These are phyloP conservation scores for Fusarium virguliforme DNA, from an alignment of 2,329 filamentous ascomycete species.

Conservation along the genomic window DNA sequence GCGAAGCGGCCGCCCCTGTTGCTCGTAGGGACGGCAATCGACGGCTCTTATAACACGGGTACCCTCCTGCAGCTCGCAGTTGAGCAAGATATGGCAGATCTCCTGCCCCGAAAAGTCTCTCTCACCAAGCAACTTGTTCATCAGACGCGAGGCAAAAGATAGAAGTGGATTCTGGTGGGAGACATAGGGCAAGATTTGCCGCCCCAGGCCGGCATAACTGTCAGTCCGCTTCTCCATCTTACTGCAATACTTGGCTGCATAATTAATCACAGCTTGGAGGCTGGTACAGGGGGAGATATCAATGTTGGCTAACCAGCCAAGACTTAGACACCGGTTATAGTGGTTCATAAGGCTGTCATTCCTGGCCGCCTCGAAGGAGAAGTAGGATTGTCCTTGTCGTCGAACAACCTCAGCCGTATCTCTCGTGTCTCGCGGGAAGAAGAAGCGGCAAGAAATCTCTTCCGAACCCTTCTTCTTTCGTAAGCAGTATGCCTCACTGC, in stretches of 20 bases:
- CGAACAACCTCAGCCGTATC: no score
- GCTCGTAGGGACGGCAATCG: neutral
- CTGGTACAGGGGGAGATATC: no score
- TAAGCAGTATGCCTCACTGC: no score
- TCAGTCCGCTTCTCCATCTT: neutral
- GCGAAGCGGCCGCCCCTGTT: neutral
- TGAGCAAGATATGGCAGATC: neutral
- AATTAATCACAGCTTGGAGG: no score
- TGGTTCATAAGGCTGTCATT: no score
- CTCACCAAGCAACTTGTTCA: neutral
- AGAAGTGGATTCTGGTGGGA: neutral
- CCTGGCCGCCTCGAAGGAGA: no score
- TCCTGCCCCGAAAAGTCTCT: neutral
- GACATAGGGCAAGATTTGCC: neutral
- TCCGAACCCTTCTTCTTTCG: no score
- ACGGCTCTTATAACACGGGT: neutral
- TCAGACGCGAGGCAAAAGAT: neutral
- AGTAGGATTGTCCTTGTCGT: no score
- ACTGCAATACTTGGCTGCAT: neutral
- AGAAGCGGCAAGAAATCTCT: no score
- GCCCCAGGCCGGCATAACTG: neutral
- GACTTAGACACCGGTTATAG: no score
- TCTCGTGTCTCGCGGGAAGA: no score
- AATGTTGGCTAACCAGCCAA: no score
- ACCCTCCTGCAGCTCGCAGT: neutral